Conservation (phyloP, 768 basidiomycete species). For the Termitomyces sp. region DNA sequence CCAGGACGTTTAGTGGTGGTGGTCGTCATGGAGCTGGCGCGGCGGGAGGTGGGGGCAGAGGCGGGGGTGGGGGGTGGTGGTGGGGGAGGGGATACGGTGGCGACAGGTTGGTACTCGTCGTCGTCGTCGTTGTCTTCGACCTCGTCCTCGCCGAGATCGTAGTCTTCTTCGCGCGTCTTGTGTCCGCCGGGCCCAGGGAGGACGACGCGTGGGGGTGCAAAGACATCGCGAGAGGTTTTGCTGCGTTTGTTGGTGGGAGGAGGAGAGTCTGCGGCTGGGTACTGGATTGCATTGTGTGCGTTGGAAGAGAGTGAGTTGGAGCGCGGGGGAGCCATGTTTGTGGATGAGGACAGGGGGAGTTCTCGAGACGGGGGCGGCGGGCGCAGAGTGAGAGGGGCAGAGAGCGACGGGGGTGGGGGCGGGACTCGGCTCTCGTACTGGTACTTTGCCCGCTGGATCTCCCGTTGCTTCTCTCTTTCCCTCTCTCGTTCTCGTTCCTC, state of each 20-base stretch:
- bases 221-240: neutral
- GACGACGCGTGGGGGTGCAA: neutral
- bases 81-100: neutral
- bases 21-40: neutral
- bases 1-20: neutral
- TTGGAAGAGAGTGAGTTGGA: neutral
- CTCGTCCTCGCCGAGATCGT: conserved; percentile 8
- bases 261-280: neutral
- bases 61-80: neutral
- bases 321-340: neutral
- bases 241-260: neutral
- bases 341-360: neutral
- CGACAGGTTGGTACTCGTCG: neutral
- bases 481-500: neutral
- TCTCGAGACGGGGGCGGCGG: neutral
- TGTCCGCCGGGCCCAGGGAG: neutral
- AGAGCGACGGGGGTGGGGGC: conserved; percentile 2
- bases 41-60: neutral
- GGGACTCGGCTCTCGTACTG: conserved; percentile 5
- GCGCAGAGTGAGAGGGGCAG: conserved; percentile 4
- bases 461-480: conserved; percentile 1
- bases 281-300: neutral
- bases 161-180: neutral
- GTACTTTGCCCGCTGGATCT: neutral
- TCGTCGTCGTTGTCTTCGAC: conserved; percentile 5